Evolutionary conservation across 352 stramenopile species (phyloP).

Genomic region (Plasmopara viticola): DNA sequence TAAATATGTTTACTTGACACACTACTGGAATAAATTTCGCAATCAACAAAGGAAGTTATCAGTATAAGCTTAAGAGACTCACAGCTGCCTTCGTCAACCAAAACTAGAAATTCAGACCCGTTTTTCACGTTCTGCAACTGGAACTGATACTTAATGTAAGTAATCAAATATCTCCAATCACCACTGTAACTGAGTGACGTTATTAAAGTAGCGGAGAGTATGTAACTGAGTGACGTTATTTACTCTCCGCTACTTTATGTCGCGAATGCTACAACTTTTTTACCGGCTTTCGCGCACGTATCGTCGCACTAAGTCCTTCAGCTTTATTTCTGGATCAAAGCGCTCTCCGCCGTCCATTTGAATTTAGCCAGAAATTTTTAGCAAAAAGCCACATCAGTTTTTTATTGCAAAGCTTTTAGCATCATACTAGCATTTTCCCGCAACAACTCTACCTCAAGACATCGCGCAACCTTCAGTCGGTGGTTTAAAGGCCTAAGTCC

Average conservation of each 20-base stretch:
- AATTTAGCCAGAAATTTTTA: conserved; percentile 41
- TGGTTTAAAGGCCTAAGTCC: conserved; percentile 19
- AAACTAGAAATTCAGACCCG: too few species aligned
- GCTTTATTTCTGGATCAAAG: conserved; percentile 2
- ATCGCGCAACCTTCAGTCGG: conserved; percentile 27
- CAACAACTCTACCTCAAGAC: conserved; percentile 36
- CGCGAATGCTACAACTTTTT: conserved; percentile 4
- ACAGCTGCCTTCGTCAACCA: too few species aligned
- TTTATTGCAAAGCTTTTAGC: conserved; percentile 35
- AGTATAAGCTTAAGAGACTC: too few species aligned
- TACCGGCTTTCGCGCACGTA: conserved; percentile 31
- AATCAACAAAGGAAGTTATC: too few species aligned
- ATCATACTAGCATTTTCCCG: conserved; percentile 41
- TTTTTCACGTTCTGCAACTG: too few species aligned
- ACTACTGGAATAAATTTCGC: too few species aligned
- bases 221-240: too few species aligned
- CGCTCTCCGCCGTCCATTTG: conserved; percentile 19
- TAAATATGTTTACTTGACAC: too few species aligned
- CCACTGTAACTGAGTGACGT: background rate
- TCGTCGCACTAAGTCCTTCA: conserved; percentile 26
- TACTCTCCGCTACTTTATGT: too few species aligned
- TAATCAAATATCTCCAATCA: background rate
- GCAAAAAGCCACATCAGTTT: conserved; percentile 48
- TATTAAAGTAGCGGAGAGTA: too few species aligned
- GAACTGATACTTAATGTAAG: too few species aligned